Percentiles rank a stretch among this genome's conserved stretches.
Evolutionary conservation across 2,329 filamentous ascomycete genomes (phyloP).

Genomic region (Penicillium brevicompactum): DNA sequence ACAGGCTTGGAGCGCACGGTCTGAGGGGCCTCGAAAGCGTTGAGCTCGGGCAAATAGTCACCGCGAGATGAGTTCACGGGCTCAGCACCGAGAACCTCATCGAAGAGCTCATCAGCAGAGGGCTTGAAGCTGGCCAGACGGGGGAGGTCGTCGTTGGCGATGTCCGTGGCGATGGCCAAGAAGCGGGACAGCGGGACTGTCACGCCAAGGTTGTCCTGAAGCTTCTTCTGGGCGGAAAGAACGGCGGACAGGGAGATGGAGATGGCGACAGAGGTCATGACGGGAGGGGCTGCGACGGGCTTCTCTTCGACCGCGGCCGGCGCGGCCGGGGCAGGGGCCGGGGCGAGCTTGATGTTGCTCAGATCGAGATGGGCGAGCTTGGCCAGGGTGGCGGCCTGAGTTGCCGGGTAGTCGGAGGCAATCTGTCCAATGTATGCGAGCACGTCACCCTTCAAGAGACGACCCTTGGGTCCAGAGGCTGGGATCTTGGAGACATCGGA

Average conservation of each 20-base stretch:
- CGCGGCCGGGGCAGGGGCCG: conserved; percentile 37
- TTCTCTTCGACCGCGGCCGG: conserved; percentile 40
- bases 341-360: conserved; percentile 86
- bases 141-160: conserved; percentile 87
- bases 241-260: conserved; percentile 79
- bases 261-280: conserved; percentile 59
- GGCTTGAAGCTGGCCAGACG: conserved; percentile 64
- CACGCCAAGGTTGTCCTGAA: conserved; percentile 75
- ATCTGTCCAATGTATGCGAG: conserved; percentile 85
- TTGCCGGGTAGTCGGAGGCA: conserved; percentile 68
- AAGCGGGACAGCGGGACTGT: conserved; percentile 84
- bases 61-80: conserved; percentile 54
- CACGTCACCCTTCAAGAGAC: conserved; percentile 92
- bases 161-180: conserved; percentile 77
- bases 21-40: conserved; percentile 45
- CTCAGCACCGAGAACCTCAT: conserved; percentile 73
- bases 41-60: conserved; percentile 73
- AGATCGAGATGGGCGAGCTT: conserved; percentile 85
- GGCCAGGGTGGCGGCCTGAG: conserved; percentile 70
- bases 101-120: conserved; percentile 80
- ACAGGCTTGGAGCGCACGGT: conserved; percentile 38
- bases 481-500: conserved; percentile 79
- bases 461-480: conserved; percentile 82
- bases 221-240: conserved; percentile 75
- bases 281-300: conserved; percentile 29